These are phyloP conservation scores for Zostera marina DNA, from an alignment of 116 monocot species.

Conservation along the genomic window DNA sequence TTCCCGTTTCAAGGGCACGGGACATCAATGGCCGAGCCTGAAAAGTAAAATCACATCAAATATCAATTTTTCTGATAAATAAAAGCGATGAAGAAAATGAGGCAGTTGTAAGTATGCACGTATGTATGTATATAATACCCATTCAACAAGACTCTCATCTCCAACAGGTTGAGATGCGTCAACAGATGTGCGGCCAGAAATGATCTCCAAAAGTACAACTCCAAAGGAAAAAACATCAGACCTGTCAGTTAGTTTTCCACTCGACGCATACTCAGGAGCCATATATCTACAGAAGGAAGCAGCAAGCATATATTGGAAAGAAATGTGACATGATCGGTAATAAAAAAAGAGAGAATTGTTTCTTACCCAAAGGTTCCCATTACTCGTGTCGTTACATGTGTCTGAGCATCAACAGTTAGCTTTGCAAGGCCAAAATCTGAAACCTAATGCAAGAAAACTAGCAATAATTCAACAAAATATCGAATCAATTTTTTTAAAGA, in stretches of 20 bases:
- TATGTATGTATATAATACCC: slow-evolving; percentile 42
- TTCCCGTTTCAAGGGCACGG: slow-evolving; percentile 30
- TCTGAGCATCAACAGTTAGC: slow-evolving; percentile 60
- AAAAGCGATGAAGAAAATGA: not conserved
- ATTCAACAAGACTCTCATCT: slow-evolving; percentile 98
- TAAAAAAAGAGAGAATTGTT: not conserved
- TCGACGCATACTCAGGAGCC: slow-evolving; percentile 95
- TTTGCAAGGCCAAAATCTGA: slow-evolving; percentile 97
- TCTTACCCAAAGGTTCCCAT: slow-evolving; percentile 97
- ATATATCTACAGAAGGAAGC: slow-evolving; percentile 43
- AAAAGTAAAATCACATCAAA: not conserved
- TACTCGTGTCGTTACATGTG: slow-evolving; percentile 89
- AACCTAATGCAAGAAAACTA: slow-evolving; percentile 30
- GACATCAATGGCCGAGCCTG: slow-evolving; percentile 39
- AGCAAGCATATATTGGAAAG: not conserved
- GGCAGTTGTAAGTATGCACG: no score
- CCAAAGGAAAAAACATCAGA: slow-evolving; percentile 98
- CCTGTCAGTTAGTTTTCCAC: slow-evolving; percentile 78
- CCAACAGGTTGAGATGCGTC: slow-evolving; percentile 73
- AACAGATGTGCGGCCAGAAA: slow-evolving; percentile 83
- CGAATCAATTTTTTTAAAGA: no score
- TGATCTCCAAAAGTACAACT: slow-evolving; percentile 90
- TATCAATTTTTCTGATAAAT: not conserved
- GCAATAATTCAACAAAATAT: not conserved
- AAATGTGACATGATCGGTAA: not conserved